Evolutionary conservation across 2,329 filamentous ascomycete species (phyloP), one percentile per base, ranked within the genome.

Genomic region (Pseudonectria buxi): DNA sequence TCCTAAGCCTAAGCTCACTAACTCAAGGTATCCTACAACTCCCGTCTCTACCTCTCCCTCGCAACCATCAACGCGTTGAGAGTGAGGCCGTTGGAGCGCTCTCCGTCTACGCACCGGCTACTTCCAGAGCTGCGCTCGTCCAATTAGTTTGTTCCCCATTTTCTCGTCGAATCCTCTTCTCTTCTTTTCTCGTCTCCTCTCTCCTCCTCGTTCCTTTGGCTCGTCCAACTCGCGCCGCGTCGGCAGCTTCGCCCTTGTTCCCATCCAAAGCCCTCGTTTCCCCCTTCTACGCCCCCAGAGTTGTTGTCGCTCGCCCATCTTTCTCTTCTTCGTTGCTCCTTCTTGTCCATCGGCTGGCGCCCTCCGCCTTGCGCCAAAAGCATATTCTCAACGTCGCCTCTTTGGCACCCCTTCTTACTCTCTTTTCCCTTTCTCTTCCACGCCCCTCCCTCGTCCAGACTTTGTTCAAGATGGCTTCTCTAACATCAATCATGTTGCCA

Each of bases 401-500:
- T 51, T 50, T 53, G 48, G 49, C 50, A 45, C 46, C 31, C 44
- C 41, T 45, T 26, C 27, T 47, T 37, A 39, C 43, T 48, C 49
- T 51, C 34, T 43, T 47, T 36, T 40, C 37, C 33, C 24, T 45
- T 40, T 28, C 30, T 39, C 36, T 40, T 42, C 41, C 45, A 36
- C 39, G 46, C 43, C 42, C 18, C 9, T 22, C 43, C 49, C 47
- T 41, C 46, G 24, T 44, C 40, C 43, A 40, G 43, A 40, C 33
- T 40, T 34, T 50, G 35, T 51, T 61, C 56, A 67, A 62, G 61
- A 67, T 69, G 58, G 58, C 59, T 61, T 65, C 60, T 76, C 72
- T 76, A 75, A 76, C 72, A 53, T 62, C 67, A 67, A 67, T 64
- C 65, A 62, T 67, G 56, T 65, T 60, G 64, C 63, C 64, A 68